A percentile compares a stretch with the other conserved stretches of the same genome.
phyloP scores from a whole-genome alignment of 2,329 filamentous ascomycete genomes.

The Cladosporium phlei region DNA sequence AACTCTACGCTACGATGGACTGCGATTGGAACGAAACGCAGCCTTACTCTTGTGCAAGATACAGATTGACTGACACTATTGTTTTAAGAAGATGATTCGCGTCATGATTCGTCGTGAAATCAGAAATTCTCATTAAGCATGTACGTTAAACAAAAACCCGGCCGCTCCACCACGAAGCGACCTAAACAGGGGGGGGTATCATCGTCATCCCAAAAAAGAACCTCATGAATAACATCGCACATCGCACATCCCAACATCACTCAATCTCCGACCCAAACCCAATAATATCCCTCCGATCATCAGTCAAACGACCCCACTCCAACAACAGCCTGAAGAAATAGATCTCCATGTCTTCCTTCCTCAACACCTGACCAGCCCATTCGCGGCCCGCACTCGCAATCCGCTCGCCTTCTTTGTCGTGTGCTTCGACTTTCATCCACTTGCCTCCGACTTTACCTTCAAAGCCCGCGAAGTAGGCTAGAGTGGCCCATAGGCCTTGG shows the following conservation, averaged over 20 bases:
- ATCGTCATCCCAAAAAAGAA: not conserved
- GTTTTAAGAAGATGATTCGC: no score
- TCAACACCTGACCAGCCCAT: conserved; percentile 60
- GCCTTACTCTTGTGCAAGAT: no score
- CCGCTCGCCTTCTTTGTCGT: conserved; percentile 54
- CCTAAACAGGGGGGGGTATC: not conserved
- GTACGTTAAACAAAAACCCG: not conserved
- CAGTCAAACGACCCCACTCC: conserved; percentile 68
- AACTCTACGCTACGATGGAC: no score
- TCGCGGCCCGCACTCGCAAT: conserved; percentile 62
- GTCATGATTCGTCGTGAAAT: no score
- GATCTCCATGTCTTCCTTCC: conserved; percentile 71
- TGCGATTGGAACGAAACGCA: no score
- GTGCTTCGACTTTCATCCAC: conserved; percentile 45
- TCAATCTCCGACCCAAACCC: conserved; percentile 22
- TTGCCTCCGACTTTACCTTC: conserved; percentile 44
- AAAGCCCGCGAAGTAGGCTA: conserved; percentile 68
- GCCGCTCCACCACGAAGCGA: no score
- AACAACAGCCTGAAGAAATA: conserved; percentile 74
- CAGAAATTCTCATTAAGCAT: no score
- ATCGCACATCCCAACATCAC: not conserved
- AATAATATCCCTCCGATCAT: conserved; percentile 53
- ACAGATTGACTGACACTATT: no score
- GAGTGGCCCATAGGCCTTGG: conserved; percentile 67
- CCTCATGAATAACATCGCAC: not conserved